Evolutionary conservation across 495 filamentous ascomycete species (phyloP).

Genomic region (Penicillium malachiteum): DNA sequence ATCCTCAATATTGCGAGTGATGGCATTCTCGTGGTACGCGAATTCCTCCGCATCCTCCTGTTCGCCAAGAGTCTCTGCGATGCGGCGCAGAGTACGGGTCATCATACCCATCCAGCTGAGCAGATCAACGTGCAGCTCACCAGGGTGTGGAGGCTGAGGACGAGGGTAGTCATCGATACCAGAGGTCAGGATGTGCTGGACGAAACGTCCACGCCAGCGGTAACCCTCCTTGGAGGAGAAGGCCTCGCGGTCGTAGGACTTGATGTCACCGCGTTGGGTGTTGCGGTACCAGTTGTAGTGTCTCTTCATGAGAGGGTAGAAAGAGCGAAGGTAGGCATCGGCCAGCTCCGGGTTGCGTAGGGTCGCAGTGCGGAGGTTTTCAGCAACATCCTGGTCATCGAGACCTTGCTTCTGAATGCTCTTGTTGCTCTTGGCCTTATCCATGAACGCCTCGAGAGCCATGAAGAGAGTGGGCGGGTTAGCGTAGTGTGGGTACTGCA

Average conservation of each 20-base stretch:
- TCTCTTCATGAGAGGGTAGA: slow-evolving; percentile 90
- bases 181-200: slow-evolving; percentile 83
- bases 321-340: slow-evolving; percentile 67
- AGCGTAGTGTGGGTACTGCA: slow-evolving; percentile 96
- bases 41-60: slow-evolving; percentile 73
- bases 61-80: slow-evolving; percentile 70
- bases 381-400: slow-evolving; percentile 22
- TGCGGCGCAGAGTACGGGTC: slow-evolving; percentile 74
- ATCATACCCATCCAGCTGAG: slow-evolving; percentile 97
- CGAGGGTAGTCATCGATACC: slow-evolving; percentile 96
- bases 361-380: slow-evolving; percentile 54
- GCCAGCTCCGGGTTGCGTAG: slow-evolving; percentile 67
- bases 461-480: slow-evolving; percentile 98
- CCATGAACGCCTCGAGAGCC: slow-evolving; percentile 76
- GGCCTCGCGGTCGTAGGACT: slow-evolving; percentile 82
- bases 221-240: slow-evolving; percentile 87
- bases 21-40: slow-evolving; percentile 70
- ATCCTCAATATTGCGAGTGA: slow-evolving; percentile 86
- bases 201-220: slow-evolving; percentile 90
- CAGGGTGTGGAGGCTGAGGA: slow-evolving; percentile 93
- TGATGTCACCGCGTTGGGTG: slow-evolving; percentile 89
- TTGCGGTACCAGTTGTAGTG: slow-evolving; percentile 94
- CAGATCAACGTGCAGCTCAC: slow-evolving; percentile 92
- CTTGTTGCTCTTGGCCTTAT: slow-evolving; percentile 59
- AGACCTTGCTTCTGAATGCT: slow-evolving; percentile 22